Percentiles rank a stretch among this genome's conserved stretches.
Conservation (phyloP, 768 basidiomycete genomes). For the Termitomyces sp. region DNA sequence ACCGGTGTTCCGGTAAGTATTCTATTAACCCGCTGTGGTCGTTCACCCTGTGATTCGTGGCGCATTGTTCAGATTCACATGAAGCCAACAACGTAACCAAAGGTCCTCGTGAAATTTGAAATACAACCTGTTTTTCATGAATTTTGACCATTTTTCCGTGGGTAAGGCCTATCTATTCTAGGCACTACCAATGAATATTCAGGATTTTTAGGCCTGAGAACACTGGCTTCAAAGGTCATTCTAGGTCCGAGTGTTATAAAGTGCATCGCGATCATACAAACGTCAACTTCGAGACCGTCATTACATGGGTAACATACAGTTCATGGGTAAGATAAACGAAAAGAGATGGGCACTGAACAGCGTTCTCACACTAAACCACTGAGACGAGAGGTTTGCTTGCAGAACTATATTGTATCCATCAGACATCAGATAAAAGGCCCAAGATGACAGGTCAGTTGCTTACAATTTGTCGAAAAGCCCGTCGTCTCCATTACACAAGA, state of each 20-base stretch:
- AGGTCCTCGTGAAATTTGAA: neutral
- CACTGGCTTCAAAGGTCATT: no score
- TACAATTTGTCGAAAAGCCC: constrained; percentile 48
- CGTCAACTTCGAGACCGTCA: neutral
- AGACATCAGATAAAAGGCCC: neutral
- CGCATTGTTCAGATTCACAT: neutral
- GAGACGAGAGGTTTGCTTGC: neutral
- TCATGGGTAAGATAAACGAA: neutral
- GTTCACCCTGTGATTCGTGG: neutral
- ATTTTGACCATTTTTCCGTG: neutral
- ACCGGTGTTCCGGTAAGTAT: neutral
- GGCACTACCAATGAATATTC: neutral
- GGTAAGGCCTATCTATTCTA: neutral
- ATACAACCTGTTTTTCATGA: neutral
- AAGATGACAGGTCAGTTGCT: constrained; percentile 10
- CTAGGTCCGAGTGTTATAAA: neutral
- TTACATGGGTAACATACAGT: neutral
- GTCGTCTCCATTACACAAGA: constrained; percentile 58
- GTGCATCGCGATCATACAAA: neutral
- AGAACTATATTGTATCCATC: neutral
- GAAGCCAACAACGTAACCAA: neutral
- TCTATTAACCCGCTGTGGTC: neutral
- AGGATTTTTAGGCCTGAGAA: no score
- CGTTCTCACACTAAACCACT: neutral
- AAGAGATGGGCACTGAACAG: neutral